Percentiles rank a stretch among this genome's conserved stretches.
phyloP scores from a whole-genome alignment of 1,284 basidiomycete species.

The Ustilago cynodontis region DNA sequence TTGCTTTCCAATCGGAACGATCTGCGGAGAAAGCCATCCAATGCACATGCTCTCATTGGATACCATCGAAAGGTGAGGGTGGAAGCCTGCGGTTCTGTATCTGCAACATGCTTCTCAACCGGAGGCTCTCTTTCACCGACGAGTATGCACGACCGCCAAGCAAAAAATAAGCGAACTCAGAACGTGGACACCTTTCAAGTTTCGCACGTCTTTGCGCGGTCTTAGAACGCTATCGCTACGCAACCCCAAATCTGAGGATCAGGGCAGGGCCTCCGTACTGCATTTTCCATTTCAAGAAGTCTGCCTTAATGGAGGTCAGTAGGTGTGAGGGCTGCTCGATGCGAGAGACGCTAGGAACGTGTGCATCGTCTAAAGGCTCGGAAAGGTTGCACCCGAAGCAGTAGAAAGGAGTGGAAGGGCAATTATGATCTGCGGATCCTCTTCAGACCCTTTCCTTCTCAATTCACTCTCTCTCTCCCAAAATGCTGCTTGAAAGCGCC shows the following conservation, averaged over 20 bases:
- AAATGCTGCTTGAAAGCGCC: no score
- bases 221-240: neutral
- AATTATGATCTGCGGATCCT: constrained; percentile 3
- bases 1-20: neutral
- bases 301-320: neutral
- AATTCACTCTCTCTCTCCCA: neutral
- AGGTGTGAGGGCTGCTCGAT: neutral
- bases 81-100: constrained; percentile 1
- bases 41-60: neutral
- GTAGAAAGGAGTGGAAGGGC: neutral
- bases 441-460: neutral
- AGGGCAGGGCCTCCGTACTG: neutral
- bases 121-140: constrained; percentile 1
- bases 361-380: constrained; percentile 8
- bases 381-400: constrained; percentile 14
- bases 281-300: neutral
- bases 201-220: constrained; percentile 2
- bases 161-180: constrained; percentile 27
- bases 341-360: constrained; percentile 23
- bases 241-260: neutral
- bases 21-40: neutral
- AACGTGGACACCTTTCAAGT: constrained; percentile 39
- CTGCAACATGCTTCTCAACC: neutral
- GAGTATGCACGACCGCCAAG: constrained; percentile 19
- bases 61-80: neutral